phyloP scores from a whole-genome alignment of 2,329 filamentous ascomycete species.

The Alternaria viburni region DNA sequence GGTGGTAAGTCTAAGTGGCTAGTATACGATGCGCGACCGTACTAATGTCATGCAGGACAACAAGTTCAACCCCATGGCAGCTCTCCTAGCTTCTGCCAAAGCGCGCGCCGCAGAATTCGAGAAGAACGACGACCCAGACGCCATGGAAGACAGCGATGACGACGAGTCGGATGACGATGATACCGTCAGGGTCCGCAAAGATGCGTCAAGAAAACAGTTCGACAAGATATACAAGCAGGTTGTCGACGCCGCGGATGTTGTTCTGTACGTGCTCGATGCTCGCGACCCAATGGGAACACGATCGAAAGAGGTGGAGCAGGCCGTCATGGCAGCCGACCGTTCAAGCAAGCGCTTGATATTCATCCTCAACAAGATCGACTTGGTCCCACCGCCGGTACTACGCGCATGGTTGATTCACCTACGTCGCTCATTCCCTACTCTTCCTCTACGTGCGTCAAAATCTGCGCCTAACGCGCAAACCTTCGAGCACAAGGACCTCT shows the following conservation, averaged over 20 bases:
- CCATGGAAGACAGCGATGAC: conserved; percentile 63
- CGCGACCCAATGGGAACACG: conserved; percentile 89
- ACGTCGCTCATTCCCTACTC: conserved; percentile 86
- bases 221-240: conserved; percentile 97
- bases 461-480: conserved; percentile 84
- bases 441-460: conserved; percentile 84
- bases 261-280: conserved; percentile 92
- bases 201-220: conserved; percentile 82
- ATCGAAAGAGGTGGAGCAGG: conserved; percentile 87
- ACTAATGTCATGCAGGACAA: conserved; percentile 58
- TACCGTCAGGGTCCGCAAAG: conserved; percentile 49
- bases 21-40: background rate
- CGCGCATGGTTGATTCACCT: conserved; percentile 85
- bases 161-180: conserved; percentile 54
- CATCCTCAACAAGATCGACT: conserved; percentile 93
- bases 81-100: conserved; percentile 83
- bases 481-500: conserved; percentile 90
- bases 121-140: conserved; percentile 64
- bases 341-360: conserved; percentile 89
- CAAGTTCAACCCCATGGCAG: conserved; percentile 85
- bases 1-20: conserved; percentile 46
- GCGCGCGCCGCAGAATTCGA: conserved; percentile 80
- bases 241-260: conserved; percentile 84
- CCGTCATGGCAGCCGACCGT: conserved; percentile 84
- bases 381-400: conserved; percentile 81